Evolutionary conservation across 192 early-diverging fungal genomes (phyloP).

Genomic region (Umbelopsis sp.): DNA sequence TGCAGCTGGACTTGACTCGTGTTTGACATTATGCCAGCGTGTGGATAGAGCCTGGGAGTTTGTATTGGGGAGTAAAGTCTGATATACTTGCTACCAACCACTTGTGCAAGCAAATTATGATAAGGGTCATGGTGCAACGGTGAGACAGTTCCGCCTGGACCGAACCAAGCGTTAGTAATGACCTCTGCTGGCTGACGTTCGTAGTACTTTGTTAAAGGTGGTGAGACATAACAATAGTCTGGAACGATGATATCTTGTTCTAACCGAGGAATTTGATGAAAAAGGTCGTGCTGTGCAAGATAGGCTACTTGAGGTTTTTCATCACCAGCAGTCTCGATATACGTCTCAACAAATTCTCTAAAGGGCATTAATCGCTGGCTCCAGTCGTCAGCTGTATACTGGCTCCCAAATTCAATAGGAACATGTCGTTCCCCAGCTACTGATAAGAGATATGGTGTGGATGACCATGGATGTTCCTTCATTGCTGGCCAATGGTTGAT

Average conservation of each 20-base stretch:
- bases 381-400: constrained; percentile 82
- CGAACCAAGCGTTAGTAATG: constrained; percentile 78
- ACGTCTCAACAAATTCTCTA: constrained; percentile 67
- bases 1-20: constrained; percentile 81
- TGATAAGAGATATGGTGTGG: constrained; percentile 60
- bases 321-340: constrained; percentile 20
- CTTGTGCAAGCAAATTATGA: constrained; percentile 84
- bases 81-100: constrained; percentile 82
- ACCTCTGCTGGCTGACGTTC: constrained; percentile 46
- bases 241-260: constrained; percentile 71
- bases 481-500: constrained; percentile 74
- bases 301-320: constrained; percentile 50
- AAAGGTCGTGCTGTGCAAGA: constrained; percentile 87
- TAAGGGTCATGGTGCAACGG: constrained; percentile 84
- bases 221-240: constrained; percentile 66
- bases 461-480: constrained; percentile 57
- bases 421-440: constrained; percentile 72
- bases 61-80: constrained; percentile 70
- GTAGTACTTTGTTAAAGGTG: constrained; percentile 31
- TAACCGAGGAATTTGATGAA: constrained; percentile 74
- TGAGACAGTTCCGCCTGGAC: constrained; percentile 78
- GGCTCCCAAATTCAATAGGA: constrained; percentile 79
- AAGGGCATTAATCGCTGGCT: constrained; percentile 71
- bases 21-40: constrained; percentile 60
- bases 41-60: constrained; percentile 63